Evolutionary conservation across 306 rosid species (phyloP).

Genomic region (Acacia crassicarpa): DNA sequence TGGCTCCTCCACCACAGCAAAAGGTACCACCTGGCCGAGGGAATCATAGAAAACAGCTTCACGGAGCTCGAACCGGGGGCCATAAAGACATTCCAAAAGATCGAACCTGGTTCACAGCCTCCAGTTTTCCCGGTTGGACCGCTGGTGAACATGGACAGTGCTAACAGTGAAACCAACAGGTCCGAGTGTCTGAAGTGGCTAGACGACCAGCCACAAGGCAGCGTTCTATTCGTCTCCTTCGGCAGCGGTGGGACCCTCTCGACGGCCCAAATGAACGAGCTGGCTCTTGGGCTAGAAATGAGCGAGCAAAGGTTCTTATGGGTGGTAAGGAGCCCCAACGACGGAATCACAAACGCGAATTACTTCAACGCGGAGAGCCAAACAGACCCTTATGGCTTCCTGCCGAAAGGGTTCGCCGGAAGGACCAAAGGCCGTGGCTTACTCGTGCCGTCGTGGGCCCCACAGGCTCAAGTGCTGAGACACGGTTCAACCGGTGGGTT

Average conservation of each 20-base stretch:
- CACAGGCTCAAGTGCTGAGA: slow-evolving; percentile 55
- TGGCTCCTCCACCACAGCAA: slow-evolving; percentile 46
- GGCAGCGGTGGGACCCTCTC: slow-evolving; percentile 59
- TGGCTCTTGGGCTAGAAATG: slow-evolving; percentile 49
- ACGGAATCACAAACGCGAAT: slow-evolving; percentile 19
- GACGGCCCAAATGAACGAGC: slow-evolving; percentile 34
- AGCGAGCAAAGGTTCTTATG: slow-evolving; percentile 53
- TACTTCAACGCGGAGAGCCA: slow-evolving; percentile 41
- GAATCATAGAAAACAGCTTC: slow-evolving; percentile 60
- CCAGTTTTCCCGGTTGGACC: slow-evolving; percentile 68
- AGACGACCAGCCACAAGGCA: slow-evolving; percentile 47
- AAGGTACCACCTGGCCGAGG: slow-evolving; percentile 47
- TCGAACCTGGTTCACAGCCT: slow-evolving; percentile 36
- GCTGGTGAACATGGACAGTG: slow-evolving; percentile 7
- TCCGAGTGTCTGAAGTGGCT: slow-evolving; percentile 50
- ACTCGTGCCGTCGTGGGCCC: slow-evolving; percentile 66
- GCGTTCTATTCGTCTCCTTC: slow-evolving; percentile 48
- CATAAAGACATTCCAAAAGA: slow-evolving; percentile 24
- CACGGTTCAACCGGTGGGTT: slow-evolving; percentile 65
- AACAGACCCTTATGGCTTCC: slow-evolving; percentile 38
- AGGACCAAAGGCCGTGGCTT: slow-evolving; percentile 43
- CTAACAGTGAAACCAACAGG: neutral
- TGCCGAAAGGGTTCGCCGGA: slow-evolving; percentile 55
- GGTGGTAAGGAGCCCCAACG: slow-evolving; percentile 46
- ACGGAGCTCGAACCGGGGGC: slow-evolving; percentile 61